Base-by-base conservation (phyloP, 148 eudicot genomes). In the Drosera capensis region DNA sequence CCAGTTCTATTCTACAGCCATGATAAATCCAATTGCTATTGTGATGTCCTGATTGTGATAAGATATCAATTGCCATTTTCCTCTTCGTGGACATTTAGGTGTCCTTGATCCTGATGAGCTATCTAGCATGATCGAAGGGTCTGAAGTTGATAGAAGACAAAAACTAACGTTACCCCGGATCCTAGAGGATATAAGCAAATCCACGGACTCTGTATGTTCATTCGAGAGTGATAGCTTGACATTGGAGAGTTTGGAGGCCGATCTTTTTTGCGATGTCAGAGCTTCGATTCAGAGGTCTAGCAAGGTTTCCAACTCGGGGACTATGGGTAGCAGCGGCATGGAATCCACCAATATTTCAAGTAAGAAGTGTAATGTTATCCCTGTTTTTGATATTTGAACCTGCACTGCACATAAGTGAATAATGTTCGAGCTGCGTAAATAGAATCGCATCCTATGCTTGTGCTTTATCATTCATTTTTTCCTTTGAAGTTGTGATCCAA, bases 281-380 rank as follows among this genome's bases (percentile, higher is more conserved):
- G 99, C 95, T 62, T 90, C 99, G 45, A 81, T 90, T 38, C 99
- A 90, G 71, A 85, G 68, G 68, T 67, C 78, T 37, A 66, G 78
- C 28, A 71, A 57, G 54, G 38, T 69, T 23, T 62, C 74, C 47
- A 64, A 51, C 46, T 49, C 17, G 7, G 48, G 56, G 17, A 63
- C 39, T 58, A 40, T 57, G 20, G 40, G 23, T 38, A 49, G 30
- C 51, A 46, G 47, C 47, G 21, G 29, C 40, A 38, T 60, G 48
- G 77, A 69, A 23, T 37, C 59, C 21, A 24, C 31, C 43, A 58
- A 51, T 40, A 52, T 21, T 15, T 34, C 13, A 30, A 18, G 94
- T 82, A 51, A 82, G 96, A 67, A 48, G 4, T 48, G 9, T 28
- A 4, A 28, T 9, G 31, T 28, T 28, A 28, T 3, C 31, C 9